phyloP scores from a whole-genome alignment of 208 protist genomes.

The Trichomonas tenax region DNA sequence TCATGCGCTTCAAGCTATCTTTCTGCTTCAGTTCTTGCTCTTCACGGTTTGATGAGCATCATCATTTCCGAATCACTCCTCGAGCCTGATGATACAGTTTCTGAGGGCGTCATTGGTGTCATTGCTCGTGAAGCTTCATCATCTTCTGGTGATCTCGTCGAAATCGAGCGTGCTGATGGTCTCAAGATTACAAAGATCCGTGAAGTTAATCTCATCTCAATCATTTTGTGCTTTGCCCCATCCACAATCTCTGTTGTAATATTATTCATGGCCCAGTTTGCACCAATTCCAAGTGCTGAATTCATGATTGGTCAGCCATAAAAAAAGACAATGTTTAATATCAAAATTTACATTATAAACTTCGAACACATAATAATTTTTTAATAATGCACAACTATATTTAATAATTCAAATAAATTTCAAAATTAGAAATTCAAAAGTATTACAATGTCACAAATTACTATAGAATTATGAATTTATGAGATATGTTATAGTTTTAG shows the following conservation, averaged over 20 bases:
- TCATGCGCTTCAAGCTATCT: neutral
- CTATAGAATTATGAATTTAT: too few relatives aligned
- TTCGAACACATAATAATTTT: too few relatives aligned
- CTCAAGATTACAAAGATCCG: neutral
- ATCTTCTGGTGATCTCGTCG: neutral
- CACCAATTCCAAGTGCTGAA: neutral
- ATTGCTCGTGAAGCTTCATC: neutral
- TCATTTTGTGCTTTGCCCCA: neutral
- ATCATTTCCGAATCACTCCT: neutral
- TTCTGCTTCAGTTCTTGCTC: neutral
- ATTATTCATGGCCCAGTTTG: neutral
- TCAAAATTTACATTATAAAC: too few relatives aligned
- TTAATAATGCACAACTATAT: too few relatives aligned
- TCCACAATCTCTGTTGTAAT: neutral
- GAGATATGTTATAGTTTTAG: too few relatives aligned
- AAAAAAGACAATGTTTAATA: neutral
- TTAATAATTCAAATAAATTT: too few relatives aligned
- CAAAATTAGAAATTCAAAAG: too few relatives aligned
- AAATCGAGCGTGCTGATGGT: neutral
- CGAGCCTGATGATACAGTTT: neutral
- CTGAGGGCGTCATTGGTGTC: neutral
- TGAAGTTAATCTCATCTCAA: neutral
- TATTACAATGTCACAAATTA: too few relatives aligned
- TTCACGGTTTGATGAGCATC: neutral
- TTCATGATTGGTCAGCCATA: neutral